These are phyloP conservation scores for Aspergillus bombycis DNA, from an alignment of 2,329 filamentous ascomycete species.

Conservation along the genomic window DNA sequence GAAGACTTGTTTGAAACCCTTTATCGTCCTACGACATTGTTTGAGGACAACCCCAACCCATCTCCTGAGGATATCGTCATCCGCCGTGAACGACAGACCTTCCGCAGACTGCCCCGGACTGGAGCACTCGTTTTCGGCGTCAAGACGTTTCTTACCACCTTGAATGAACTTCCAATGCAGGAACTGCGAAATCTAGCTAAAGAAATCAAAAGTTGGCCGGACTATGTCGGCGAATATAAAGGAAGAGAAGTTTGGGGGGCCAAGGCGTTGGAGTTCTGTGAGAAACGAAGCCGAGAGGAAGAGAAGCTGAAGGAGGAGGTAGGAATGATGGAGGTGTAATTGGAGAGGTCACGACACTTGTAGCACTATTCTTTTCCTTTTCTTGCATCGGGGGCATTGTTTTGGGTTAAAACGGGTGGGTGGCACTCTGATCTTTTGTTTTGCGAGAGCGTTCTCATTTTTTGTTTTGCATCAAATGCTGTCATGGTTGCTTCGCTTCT, in stretches of 20 bases:
- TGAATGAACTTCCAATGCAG: constrained; percentile 45
- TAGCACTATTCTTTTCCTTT: constrained; percentile 26
- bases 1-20: constrained; percentile 47
- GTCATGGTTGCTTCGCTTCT: constrained; percentile 4
- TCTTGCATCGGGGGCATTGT: constrained; percentile 1
- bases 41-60: constrained; percentile 42
- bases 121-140: constrained; percentile 55
- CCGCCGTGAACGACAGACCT: constrained; percentile 55
- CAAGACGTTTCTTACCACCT: constrained; percentile 49
- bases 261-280: constrained; percentile 42
- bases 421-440: constrained; percentile 29
- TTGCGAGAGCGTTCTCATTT: constrained; percentile 2
- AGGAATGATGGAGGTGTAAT: constrained; percentile 22
- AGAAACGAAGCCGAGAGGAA: constrained; percentile 24
- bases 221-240: constrained; percentile 50
- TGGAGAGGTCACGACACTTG: constrained; percentile 10
- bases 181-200: constrained; percentile 47
- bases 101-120: constrained; percentile 49
- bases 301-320: constrained; percentile 14
- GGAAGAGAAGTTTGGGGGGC: constrained; percentile 49
- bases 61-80: constrained; percentile 48
- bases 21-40: constrained; percentile 47
- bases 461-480: neutral
- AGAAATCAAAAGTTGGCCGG: constrained; percentile 51
- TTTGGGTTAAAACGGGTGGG: constrained; percentile 24